phyloP scores from a whole-genome alignment of 2,329 filamentous ascomycete genomes.

The Ophiostoma sp. region DNA sequence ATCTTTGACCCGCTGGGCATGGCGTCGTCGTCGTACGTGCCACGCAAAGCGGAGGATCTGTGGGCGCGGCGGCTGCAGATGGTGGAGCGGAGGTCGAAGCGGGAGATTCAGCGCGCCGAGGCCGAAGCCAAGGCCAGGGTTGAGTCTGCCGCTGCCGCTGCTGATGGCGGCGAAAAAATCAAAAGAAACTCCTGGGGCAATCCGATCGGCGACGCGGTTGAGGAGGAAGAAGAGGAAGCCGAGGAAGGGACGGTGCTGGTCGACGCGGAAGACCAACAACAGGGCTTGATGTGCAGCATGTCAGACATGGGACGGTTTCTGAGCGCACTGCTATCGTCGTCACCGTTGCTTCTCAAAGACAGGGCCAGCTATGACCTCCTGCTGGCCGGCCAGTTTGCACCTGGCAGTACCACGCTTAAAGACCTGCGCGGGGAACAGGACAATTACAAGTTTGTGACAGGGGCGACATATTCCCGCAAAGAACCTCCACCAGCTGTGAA shows the following conservation, averaged over 20 bases:
- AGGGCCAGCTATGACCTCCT: not conserved
- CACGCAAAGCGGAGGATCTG: not conserved
- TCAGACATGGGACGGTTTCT: not conserved
- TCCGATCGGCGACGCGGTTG: no score
- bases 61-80: not conserved
- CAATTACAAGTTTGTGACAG: not conserved
- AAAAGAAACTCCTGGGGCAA: no score
- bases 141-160: no score
- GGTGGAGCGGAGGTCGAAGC: no score
- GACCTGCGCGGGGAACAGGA: not conserved
- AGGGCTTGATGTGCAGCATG: not conserved
- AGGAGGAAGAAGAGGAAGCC: not conserved
- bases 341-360: not conserved
- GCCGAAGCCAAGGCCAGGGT: no score
- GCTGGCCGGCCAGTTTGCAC: not conserved
- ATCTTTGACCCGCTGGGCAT: conserved; percentile 5
- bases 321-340: not conserved
- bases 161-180: no score
- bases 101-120: no score
- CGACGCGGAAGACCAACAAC: not conserved
- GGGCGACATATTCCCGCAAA: not conserved
- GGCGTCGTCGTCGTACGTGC: not conserved
- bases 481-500: not conserved
- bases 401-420: not conserved
- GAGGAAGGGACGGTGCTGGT: not conserved